Evolutionary conservation across 805 yeast genomes (phyloP), one percentile per base, ranked within the genome.

Genomic region (Henningerozyma blattae): DNA sequence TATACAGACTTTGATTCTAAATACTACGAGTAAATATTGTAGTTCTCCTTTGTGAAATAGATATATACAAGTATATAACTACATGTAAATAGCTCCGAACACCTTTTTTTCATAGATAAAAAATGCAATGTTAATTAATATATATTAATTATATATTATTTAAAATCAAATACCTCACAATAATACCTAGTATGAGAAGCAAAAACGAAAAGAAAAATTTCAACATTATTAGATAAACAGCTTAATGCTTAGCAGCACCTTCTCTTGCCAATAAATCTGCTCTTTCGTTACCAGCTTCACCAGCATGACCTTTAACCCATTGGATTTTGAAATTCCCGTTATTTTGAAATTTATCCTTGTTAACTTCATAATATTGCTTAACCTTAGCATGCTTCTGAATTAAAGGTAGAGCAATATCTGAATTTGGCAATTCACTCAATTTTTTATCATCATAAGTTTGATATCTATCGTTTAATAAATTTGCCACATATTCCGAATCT

Each of bases 231-330:
- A n/a, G n/a, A n/a, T n/a, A n/a, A n/a, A n/a, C n/a, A n/a, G n/a
- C n/a, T n/a, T n/a, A n/a, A n/a, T n/a, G n/a, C 28, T 41, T 41
- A 35, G 60, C 64, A 13, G 77, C 77, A 8, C 82, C 91, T n/a
- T 43, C 34, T 36, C 68, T 77, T 3, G 95, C 95, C 31, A 86
- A 59, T 32, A 48, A 48, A 50, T 86, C 95, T 0, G 95, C 95
- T 47, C 51, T 62, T 39, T 75, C 85, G 48, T 86, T 87, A 0
- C 95, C 95, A 10, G 47, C 52, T 25, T 61, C 56, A 1, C 83
- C 87, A 14, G 64, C 54, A 52, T 87, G 95, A 0, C 89, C 95
- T 37, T 59, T 63, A 4, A 84, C 89, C 62, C 89, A 75, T 4
- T 49, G 53, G 18, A 85, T 49, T 4, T 56, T 49, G 18, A 83